Evolutionary conservation across 23 red algal species (phyloP).

Genomic region (Gracilaria domingensis): DNA sequence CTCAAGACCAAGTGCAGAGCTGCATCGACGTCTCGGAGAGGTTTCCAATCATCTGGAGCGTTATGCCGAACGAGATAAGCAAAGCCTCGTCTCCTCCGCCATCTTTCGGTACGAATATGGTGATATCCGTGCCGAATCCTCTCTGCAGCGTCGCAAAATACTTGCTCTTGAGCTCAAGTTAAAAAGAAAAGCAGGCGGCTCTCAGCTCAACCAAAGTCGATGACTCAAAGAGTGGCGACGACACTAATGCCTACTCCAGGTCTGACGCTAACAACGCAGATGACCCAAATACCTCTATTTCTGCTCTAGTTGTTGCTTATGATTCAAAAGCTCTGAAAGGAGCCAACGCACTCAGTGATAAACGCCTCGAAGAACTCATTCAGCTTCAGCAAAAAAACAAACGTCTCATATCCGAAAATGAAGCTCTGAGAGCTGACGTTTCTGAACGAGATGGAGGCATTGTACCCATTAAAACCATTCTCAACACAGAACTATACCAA

Average conservation of each 20-base stretch:
- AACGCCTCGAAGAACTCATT: conserved; percentile 44
- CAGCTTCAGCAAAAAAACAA: conserved; percentile 53
- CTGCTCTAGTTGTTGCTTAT: not conserved
- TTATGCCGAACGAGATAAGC: conserved; percentile 64
- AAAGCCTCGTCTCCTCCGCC: conserved; percentile 35
- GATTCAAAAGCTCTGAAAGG: conserved; percentile 30
- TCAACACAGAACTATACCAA: conserved; percentile 68
- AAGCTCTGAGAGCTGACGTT: conserved; percentile 53
- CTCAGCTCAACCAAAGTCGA: conserved; percentile 15
- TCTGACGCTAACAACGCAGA: conserved; percentile 33
- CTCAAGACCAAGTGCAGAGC: conserved; percentile 4
- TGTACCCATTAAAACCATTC: conserved; percentile 65
- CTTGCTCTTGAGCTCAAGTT: conserved; percentile 51
- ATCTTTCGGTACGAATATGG: conserved; percentile 61
- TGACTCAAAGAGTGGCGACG: conserved; percentile 33
- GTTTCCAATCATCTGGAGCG: conserved; percentile 70
- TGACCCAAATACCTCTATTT: not conserved
- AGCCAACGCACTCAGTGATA: conserved; percentile 12
- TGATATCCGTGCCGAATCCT: conserved; percentile 44
- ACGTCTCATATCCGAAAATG: conserved; percentile 45
- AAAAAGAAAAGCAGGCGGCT: conserved; percentile 41
- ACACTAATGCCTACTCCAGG: conserved; percentile 12
- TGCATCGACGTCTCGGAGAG: conserved; percentile 54
- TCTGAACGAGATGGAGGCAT: conserved; percentile 35
- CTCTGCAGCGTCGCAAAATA: conserved; percentile 48